These are phyloP conservation scores for Suaeda aralocaspica DNA, from an alignment of 148 eudicot species.

Conservation along the genomic window DNA sequence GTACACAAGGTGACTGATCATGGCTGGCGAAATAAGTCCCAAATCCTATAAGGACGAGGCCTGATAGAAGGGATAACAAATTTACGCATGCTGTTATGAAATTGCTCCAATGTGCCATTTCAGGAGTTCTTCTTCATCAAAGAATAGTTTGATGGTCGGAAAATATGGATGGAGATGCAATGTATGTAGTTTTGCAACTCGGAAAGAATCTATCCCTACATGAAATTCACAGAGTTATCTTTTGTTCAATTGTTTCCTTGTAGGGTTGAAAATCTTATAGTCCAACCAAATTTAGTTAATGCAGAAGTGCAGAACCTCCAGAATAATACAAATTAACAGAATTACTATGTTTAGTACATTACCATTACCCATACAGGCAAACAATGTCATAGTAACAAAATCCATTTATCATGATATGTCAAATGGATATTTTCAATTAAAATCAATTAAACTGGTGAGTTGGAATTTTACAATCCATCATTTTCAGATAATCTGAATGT, in stretches of 20 bases:
- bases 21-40: neutral
- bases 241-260: neutral
- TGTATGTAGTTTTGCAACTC: neutral
- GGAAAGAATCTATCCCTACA: slow-evolving; percentile 12
- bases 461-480: slow-evolving; percentile 2
- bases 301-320: neutral
- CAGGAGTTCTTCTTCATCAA: neutral
- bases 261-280: neutral
- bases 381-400: neutral
- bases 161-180: slow-evolving; percentile 1
- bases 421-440: neutral
- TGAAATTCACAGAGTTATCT: neutral
- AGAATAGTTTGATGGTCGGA: neutral
- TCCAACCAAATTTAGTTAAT: neutral
- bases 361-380: neutral
- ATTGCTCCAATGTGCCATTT: slow-evolving; percentile 13
- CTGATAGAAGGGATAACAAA: neutral
- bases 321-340: neutral
- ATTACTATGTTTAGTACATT: slow-evolving; percentile 7
- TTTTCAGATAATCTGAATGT: neutral
- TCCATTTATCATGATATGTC: neutral
- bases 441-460: too few relatives aligned
- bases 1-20: neutral
- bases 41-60: neutral
- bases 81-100: slow-evolving; percentile 4